Conservation (phyloP, 768 basidiomycete species). For the Erythrobasidium yunnanense region DNA sequence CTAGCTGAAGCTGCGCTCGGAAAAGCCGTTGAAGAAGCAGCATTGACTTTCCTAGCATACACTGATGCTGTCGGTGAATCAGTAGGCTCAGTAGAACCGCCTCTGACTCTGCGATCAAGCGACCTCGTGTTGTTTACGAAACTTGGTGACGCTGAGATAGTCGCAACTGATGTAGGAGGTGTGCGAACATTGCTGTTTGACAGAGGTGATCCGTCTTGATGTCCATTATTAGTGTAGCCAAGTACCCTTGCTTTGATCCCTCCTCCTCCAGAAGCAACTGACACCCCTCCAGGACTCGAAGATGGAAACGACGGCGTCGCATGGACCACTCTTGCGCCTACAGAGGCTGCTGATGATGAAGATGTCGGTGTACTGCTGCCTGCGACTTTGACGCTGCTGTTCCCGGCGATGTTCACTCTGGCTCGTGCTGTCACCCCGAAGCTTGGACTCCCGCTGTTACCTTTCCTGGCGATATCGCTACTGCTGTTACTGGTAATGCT, state of each 20-base stretch:
- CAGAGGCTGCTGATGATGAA: background rate
- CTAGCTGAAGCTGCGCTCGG: slow-evolving; percentile 12
- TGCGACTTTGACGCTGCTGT: too few species aligned
- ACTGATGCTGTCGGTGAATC: background rate
- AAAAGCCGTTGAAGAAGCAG: background rate
- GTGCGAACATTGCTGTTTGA: background rate
- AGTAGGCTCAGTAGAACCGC: background rate
- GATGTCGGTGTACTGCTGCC: background rate
- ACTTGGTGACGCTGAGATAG: background rate
- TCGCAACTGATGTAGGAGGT: background rate
- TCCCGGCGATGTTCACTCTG: too few species aligned
- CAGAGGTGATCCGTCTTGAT: background rate
- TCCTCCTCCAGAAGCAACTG: background rate
- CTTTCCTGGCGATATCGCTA: background rate
- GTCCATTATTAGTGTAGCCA: background rate
- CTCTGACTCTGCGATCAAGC: background rate
- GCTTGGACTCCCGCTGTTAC: background rate
- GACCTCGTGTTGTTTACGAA: background rate
- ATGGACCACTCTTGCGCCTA: background rate
- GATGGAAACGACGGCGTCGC: background rate
- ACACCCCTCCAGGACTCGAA: background rate
- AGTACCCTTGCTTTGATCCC: slow-evolving; percentile 5
- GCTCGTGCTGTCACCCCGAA: too few species aligned
- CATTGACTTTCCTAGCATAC: background rate
- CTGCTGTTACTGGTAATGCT: background rate